Base-by-base conservation (phyloP, 208 protist genomes). In the Trypanosoma scelopori region DNA sequence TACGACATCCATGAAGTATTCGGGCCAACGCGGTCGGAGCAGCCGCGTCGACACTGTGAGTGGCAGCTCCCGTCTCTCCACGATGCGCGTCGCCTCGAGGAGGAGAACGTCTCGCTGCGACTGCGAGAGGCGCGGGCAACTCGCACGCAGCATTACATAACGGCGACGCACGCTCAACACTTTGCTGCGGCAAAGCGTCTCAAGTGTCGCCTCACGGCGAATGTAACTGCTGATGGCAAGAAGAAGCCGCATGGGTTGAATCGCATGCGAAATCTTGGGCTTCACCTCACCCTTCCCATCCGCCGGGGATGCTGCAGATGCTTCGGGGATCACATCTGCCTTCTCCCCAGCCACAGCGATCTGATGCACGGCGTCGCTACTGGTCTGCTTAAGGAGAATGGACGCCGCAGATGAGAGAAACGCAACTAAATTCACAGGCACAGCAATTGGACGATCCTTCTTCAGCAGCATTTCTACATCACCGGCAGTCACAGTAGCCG, bases 11-110 rank as follows among this genome's bases (percentile, higher is more conserved):
- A 64, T 62, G 55, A 89, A 55, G 16, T 25, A 43, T 1, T 45
- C 42, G 0, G 82, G 72, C 86, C 86, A 92, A 27, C 62, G 76
- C n/a, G 56, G 61, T 6, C 66, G 60, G 47, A 92, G 58, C 1
- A 92, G 71, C 0, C 82, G 82, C 18, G 68, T 77, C 0, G 80
- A 80, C 16, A 85, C 64, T 9, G 78, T 63, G 2, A 88, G 65
- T 2, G 82, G 61, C 30, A 84, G 70, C 20, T 68, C 61, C 1
- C 78, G 61, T 47, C 76, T 47, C 52, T 84, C 74, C 6, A 84
- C 75, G 39, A 90, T 70, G 0, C 37, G 28, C 30, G 70, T 69
- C 12, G 53, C 65, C 25, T 50, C 67, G 9, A 67, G 13, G 20
- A 90, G 35, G 27, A 90, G 56, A 41, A 67, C 35, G 28, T 71